Evolutionary conservation across 768 basidiomycete genomes (phyloP).

Genomic region (Pleurotus platypus): DNA sequence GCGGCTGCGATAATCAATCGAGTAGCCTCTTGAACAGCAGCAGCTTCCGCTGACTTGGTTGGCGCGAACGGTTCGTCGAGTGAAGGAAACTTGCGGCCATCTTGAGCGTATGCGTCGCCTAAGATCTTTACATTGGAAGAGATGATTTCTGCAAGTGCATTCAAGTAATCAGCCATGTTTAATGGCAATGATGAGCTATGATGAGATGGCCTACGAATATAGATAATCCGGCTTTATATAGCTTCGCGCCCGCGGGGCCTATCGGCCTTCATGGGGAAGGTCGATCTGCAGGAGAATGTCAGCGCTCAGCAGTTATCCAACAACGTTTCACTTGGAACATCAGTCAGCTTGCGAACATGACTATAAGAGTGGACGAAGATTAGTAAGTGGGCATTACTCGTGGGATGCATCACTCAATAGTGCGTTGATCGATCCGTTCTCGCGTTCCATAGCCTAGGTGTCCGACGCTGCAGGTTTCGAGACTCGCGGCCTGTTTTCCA

Average conservation of each 20-base stretch:
- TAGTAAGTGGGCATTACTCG: background rate
- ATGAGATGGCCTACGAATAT: background rate
- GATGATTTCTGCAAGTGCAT: conserved; percentile 1
- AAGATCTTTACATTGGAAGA: conserved; percentile 5
- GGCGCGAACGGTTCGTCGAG: conserved; percentile 14
- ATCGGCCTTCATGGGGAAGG: background rate
- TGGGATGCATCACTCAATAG: background rate
- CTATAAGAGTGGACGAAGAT: background rate
- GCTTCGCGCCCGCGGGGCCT: background rate
- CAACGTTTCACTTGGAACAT: background rate
- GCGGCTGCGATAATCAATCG: conserved; percentile 17
- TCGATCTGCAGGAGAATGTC: too few species aligned
- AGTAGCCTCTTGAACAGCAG: conserved; percentile 9
- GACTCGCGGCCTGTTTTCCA: too few species aligned
- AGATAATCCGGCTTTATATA: background rate
- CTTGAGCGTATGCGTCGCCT: background rate
- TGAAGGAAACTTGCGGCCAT: conserved; percentile 7
- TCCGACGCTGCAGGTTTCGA: too few species aligned
- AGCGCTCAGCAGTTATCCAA: background rate
- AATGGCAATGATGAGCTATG: background rate
- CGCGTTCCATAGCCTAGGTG: too few species aligned
- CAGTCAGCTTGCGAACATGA: background rate
- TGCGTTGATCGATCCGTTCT: background rate
- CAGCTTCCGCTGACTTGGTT: background rate
- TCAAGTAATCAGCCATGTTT: conserved; percentile 2